Evolutionary conservation across 2,329 filamentous ascomycete genomes (phyloP), one percentile per base, ranked within the genome.

Genomic region (Fusarium scirpi): DNA sequence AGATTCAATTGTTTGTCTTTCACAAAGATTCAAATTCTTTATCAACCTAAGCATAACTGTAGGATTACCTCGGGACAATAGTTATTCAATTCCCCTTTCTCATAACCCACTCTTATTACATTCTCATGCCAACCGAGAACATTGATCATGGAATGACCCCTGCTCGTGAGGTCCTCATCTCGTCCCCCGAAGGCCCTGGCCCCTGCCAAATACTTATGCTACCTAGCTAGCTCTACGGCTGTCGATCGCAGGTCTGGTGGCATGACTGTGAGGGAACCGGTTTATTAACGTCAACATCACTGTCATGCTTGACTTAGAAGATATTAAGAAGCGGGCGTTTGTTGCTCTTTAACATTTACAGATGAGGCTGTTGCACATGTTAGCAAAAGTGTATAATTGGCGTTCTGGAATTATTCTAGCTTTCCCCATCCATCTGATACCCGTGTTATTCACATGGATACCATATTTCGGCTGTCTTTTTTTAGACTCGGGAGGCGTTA

Each of bases 51-150:
- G 34, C 56, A 65, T 43, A 52, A 46, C 16, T 48, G 24, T 8
- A 47, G 24, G 43, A 15, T 20, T 4, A 34, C 25, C 30, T 20
- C 3, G 40, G 49, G 22, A 52, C 13, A 10, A 47, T 34, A 49
- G 24, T 38, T 32, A 27, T 45, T 27, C 57, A 64, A 53, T 59
- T 53, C 58, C 58, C 58, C 52, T 58, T 67, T 43, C 40, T 56
- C 22, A 34, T 57, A 57, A 63, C 62, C 63, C 70, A 67, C 62
- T 51, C 59, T 67, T 60, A 69, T 73, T 73, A 59, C 65, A 64
- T 61, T 47, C 71, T 73, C 59, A 74, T 74, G 70, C 66, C 60
- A 51, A 48, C 58, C 54, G 59, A 58, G 54, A 29, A 57, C 59
- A 64, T 22, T 46, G 61, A 32, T 58, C 59, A 64, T 64, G 18